Percentiles rank a stretch among this genome's conserved stretches.
Conservation (phyloP, 2,329 filamentous ascomycete genomes). For the Diaporthe vaccinii region DNA sequence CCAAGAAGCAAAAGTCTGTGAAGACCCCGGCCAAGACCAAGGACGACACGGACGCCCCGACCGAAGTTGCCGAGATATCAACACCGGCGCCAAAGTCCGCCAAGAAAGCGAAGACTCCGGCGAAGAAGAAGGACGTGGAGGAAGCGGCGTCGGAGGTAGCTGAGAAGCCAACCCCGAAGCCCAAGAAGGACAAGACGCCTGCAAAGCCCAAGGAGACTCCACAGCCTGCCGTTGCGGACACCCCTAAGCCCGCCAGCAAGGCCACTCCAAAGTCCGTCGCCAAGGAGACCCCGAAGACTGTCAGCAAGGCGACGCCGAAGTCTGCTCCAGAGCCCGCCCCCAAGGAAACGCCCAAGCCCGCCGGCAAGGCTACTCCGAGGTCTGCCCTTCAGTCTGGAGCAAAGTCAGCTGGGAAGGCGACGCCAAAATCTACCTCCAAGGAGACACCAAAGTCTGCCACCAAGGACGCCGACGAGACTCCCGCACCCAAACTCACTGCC, state of each 20-base stretch:
- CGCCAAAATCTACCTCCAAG: conserved; percentile 8
- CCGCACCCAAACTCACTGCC: conserved; percentile 22
- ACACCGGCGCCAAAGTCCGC: conserved; percentile 34
- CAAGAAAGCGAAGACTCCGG: conserved; percentile 38
- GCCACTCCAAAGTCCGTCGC: conserved; percentile 26
- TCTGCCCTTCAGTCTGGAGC: conserved; percentile 15
- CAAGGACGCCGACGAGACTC: conserved; percentile 15
- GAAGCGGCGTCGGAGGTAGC: neutral
- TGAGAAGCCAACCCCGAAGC: conserved; percentile 33
- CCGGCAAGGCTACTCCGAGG: conserved; percentile 21
- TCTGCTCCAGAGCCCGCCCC: neutral
- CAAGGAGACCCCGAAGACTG: conserved; percentile 21
- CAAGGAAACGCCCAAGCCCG: conserved; percentile 19
- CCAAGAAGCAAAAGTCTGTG: conserved; percentile 40
- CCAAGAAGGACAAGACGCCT: conserved; percentile 40
- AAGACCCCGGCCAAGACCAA: conserved; percentile 35
- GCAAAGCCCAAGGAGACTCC: conserved; percentile 33
- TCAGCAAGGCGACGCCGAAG: conserved; percentile 4
- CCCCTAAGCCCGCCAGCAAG: conserved; percentile 22
- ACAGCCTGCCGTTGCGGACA: conserved; percentile 22
- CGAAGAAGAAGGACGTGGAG: conserved; percentile 29
- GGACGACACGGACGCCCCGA: conserved; percentile 16
- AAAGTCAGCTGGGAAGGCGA: conserved; percentile 21
- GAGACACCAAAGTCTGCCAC: conserved; percentile 12
- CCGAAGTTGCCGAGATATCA: conserved; percentile 17